Evolutionary conservation across 371 early-diverging fungal species (phyloP).

Genomic region (Thermomucor indicae-seudaticae): DNA sequence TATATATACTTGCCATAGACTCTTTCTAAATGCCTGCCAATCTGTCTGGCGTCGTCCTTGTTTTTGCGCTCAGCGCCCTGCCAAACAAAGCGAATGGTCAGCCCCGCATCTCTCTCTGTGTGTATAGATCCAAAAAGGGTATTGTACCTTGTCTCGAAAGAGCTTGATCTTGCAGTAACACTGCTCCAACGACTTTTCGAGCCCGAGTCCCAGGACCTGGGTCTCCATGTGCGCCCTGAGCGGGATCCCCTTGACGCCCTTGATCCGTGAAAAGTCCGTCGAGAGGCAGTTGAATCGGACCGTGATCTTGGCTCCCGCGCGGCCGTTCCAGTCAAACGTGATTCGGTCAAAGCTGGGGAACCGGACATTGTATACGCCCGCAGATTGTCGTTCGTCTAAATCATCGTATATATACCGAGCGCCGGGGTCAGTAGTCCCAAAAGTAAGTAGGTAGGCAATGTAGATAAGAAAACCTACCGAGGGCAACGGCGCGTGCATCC

Average conservation of each 20-base stretch:
- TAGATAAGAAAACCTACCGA: constrained; percentile 34
- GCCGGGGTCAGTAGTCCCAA: too few species aligned
- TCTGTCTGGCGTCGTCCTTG: constrained; percentile 58
- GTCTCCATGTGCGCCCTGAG: constrained; percentile 46
- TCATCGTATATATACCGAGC: too few species aligned
- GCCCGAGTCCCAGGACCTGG: neutral
- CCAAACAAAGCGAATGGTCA: too few species aligned
- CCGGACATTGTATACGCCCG: constrained; percentile 49
- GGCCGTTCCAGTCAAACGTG: constrained; percentile 72
- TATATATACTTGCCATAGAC: constrained; percentile 32
- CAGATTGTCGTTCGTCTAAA: constrained; percentile 24
- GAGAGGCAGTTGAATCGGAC: constrained; percentile 78
- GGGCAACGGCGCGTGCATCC: constrained; percentile 61
- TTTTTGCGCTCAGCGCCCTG: constrained; percentile 63
- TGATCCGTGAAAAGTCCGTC: constrained; percentile 80
- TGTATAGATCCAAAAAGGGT: neutral
- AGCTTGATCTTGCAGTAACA: constrained; percentile 70
- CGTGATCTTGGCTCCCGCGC: constrained; percentile 64
- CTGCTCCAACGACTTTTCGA: constrained; percentile 41
- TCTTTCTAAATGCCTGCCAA: constrained; percentile 53
- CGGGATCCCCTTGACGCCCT: constrained; percentile 84
- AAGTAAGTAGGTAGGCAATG: neutral
- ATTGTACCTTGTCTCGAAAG: constrained; percentile 74
- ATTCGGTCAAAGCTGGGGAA: constrained; percentile 67
- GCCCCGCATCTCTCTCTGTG: too few species aligned